Conservation (phyloP, 768 basidiomycete genomes). For the Candolleomyces eurysporus region DNA sequence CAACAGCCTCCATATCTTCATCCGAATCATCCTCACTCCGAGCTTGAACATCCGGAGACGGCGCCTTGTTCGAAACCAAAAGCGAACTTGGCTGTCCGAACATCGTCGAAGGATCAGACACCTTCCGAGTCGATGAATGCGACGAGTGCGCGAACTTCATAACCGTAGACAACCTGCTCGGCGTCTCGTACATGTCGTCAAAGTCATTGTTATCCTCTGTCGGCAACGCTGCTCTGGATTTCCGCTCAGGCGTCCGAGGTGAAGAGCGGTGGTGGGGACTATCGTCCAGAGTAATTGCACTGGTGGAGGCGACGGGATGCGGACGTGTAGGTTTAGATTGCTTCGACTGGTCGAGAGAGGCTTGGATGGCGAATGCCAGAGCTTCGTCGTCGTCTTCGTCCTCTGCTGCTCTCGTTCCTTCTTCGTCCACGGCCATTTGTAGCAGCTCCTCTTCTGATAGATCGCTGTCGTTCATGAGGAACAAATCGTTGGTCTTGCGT, state of each 20-base stretch:
- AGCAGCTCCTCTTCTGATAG: conserved; percentile 47
- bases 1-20: conserved; percentile 35
- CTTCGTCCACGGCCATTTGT: conserved; percentile 10
- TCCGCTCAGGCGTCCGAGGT: conserved; percentile 1
- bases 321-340: not conserved
- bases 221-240: not conserved
- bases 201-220: conserved; percentile 18
- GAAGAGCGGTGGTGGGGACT: not conserved
- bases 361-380: conserved; percentile 59
- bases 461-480: conserved; percentile 37
- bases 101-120: not conserved
- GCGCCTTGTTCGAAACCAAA: not conserved
- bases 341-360: conserved; percentile 47
- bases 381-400: conserved; percentile 45
- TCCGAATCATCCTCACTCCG: conserved; percentile 19
- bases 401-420: conserved; percentile 15
- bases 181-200: conserved; percentile 9
- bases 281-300: conserved; percentile 4
- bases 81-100: conserved; percentile 8
- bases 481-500: conserved; percentile 43
- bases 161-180: conserved; percentile 12
- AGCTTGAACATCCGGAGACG: not conserved
- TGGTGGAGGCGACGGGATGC: conserved; percentile 12
- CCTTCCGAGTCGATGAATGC: not conserved
- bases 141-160: conserved; percentile 12